Evolutionary conservation across 192 early-diverging fungal species (phyloP).

Genomic region (Globomyces pollinis-pini): DNA sequence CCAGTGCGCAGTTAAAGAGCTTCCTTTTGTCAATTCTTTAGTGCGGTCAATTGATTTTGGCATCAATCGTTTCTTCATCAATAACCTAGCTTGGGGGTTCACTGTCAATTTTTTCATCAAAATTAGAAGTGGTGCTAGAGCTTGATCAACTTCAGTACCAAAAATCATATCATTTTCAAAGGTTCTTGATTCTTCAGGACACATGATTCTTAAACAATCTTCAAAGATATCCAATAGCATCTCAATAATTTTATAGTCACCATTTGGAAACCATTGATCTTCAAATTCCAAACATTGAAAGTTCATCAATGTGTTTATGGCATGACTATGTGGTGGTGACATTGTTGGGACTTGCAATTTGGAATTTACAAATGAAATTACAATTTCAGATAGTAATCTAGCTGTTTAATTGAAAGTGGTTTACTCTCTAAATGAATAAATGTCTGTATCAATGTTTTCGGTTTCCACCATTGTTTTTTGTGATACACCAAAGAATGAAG

Average conservation of each 20-base stretch:
- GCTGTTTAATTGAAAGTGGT: background rate
- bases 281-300: conserved; percentile 38
- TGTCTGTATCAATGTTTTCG: too few species aligned
- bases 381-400: background rate
- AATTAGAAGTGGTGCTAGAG: conserved; percentile 58
- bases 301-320: conserved; percentile 67
- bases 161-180: conserved; percentile 22
- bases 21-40: conserved; percentile 58
- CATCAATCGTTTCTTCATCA: conserved; percentile 38
- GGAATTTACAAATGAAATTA: background rate
- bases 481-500: too few species aligned
- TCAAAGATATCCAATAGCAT: conserved; percentile 23
- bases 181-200: conserved; percentile 16
- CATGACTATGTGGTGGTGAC: conserved; percentile 67
- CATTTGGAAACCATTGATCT: conserved; percentile 24
- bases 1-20: conserved; percentile 49
- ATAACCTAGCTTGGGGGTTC: conserved; percentile 32
- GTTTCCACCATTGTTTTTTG: too few species aligned
- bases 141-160: conserved; percentile 49
- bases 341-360: conserved; percentile 17
- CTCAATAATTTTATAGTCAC: conserved; percentile 12
- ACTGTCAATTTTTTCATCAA: conserved; percentile 55
- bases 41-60: conserved; percentile 64
- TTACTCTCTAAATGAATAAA: background rate
- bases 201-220: conserved; percentile 6